These are phyloP conservation scores for Aurantiochytrium sp. DNA, from an alignment of 108 stramenopile species.

Conservation along the genomic window DNA sequence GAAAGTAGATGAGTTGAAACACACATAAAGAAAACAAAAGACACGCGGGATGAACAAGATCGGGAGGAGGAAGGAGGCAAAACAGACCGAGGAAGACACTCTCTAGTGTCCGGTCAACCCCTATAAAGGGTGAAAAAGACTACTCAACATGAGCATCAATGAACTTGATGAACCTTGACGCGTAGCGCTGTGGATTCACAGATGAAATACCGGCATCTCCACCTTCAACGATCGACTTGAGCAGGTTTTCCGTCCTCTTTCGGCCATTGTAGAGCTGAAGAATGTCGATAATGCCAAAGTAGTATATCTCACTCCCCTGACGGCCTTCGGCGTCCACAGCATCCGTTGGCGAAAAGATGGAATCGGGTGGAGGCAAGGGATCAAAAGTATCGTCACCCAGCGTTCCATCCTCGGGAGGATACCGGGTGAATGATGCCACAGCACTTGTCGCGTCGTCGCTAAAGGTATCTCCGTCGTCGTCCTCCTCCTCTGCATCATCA, in stretches of 20 bases:
- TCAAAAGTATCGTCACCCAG: not conserved
- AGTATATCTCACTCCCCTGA: conserved; percentile 38
- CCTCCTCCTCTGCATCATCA: not conserved
- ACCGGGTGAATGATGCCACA: not conserved
- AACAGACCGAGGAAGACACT: too few relatives aligned
- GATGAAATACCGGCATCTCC: conserved; percentile 25
- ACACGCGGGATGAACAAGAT: too few relatives aligned
- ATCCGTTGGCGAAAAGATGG: not conserved
- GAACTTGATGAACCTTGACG: conserved; percentile 47
- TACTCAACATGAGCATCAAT: conserved; percentile 1
- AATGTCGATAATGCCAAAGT: conserved; percentile 93
- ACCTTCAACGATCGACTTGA: conserved; percentile 33
- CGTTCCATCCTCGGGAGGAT: too few relatives aligned
- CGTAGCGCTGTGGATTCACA: conserved; percentile 42
- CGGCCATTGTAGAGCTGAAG: conserved; percentile 85
- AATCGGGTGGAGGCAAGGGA: not conserved
- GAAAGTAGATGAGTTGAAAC: too few relatives aligned
- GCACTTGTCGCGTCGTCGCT: not conserved
- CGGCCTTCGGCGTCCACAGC: not conserved
- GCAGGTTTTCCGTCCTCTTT: conserved; percentile 64
- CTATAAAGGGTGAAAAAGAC: too few relatives aligned
- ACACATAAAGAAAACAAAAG: too few relatives aligned
- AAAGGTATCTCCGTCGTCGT: not conserved
- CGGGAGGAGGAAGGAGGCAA: too few relatives aligned
- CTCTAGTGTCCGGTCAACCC: too few relatives aligned